Evolutionary conservation across 2,329 filamentous ascomycete species (phyloP).

Genomic region (Colletotrichum aenigma): DNA sequence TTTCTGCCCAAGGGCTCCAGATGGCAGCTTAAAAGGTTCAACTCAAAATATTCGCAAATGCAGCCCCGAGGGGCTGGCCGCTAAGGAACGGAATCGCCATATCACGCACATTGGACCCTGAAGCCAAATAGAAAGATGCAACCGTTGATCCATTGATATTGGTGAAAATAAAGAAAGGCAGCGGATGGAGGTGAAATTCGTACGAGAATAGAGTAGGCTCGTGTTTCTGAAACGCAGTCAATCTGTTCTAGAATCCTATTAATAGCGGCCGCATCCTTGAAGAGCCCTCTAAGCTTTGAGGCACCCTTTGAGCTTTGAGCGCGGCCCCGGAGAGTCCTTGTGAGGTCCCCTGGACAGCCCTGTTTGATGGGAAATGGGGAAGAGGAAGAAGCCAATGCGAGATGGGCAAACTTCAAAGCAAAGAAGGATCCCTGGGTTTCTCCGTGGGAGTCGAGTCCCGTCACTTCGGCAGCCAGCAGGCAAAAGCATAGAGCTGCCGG

Average conservation of each 20-base stretch:
- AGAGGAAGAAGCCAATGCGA: not conserved
- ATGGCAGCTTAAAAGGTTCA: not conserved
- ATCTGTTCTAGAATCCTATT: slow-evolving; percentile 21
- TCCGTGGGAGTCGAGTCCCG: not conserved
- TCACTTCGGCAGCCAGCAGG: not conserved
- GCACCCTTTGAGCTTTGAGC: not conserved
- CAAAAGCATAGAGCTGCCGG: not conserved
- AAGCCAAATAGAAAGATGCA: not conserved
- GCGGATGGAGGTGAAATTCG: not conserved
- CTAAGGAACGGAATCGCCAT: not conserved
- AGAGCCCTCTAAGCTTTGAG: not conserved
- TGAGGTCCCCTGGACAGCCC: not conserved
- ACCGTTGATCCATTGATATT: not conserved
- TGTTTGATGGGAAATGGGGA: not conserved
- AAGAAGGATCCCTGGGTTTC: not conserved
- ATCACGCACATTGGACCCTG: not conserved
- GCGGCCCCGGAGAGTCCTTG: not conserved
- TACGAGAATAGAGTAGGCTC: slow-evolving; percentile 9
- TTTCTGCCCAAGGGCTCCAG: not conserved
- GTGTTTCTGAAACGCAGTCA: slow-evolving; percentile 17
- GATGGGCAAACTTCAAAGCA: not conserved
- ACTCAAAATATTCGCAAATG: not conserved
- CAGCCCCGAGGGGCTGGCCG: not conserved
- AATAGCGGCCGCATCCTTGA: slow-evolving; percentile 16
- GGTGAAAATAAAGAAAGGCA: not conserved